Conservation (phyloP, 2,329 filamentous ascomycete species). For the Colletotrichum cereale region DNA sequence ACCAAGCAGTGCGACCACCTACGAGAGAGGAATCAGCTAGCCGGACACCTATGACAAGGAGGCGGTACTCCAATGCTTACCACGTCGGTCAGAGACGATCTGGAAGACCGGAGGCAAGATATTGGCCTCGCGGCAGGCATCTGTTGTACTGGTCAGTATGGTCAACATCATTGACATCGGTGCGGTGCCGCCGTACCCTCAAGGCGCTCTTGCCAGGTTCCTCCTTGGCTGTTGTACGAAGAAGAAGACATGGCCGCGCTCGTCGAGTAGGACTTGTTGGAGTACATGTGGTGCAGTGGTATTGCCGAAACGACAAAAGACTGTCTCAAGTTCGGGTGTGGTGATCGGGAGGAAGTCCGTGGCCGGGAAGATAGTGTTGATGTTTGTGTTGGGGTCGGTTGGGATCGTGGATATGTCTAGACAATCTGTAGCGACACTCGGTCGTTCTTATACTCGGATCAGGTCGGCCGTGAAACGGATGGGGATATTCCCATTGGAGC, state of each 20-base stretch:
- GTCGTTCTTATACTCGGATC: conserved; percentile 40
- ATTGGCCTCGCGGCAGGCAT: conserved; percentile 68
- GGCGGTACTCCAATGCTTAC: conserved; percentile 56
- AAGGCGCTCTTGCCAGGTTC: conserved; percentile 68
- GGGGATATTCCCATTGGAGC: conserved; percentile 38
- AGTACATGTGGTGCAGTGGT: conserved; percentile 34
- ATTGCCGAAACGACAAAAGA: conserved; percentile 24
- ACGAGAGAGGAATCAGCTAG: conserved; percentile 17
- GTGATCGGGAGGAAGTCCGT: background rate
- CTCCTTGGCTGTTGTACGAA: conserved; percentile 38
- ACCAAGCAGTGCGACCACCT: conserved; percentile 95
- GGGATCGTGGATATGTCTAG: conserved; percentile 18
- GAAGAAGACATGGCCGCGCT: conserved; percentile 37
- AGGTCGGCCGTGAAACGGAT: conserved; percentile 30
- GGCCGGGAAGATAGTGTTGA: background rate
- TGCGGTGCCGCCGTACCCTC: conserved; percentile 58
- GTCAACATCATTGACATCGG: background rate
- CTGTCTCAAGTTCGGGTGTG: background rate
- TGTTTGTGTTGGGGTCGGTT: conserved; percentile 13
- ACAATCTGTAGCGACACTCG: conserved; percentile 18
- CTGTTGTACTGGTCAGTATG: conserved; percentile 53
- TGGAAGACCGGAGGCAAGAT: conserved; percentile 72
- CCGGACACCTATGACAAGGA: background rate
- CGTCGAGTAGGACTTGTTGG: conserved; percentile 36
- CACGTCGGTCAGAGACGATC: conserved; percentile 81